A percentile compares a stretch with the other conserved stretches of the same genome.
Evolutionary conservation across 2,329 filamentous ascomycete species (phyloP).

Genomic region (Fusarium poae): DNA sequence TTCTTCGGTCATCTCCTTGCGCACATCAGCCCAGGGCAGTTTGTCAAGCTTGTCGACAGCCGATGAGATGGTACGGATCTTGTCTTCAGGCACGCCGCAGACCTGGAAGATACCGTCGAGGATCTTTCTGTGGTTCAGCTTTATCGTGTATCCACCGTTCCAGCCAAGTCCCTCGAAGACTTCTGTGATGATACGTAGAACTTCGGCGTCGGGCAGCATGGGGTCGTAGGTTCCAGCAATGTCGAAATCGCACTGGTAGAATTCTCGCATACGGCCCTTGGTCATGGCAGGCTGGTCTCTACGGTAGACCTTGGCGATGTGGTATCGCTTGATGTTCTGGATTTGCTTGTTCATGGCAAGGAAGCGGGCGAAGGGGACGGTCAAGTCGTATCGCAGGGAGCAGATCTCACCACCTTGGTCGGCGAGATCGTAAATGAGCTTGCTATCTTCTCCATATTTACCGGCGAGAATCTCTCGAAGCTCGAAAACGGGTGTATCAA

Average conservation of each 20-base stretch:
- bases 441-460: slow-evolving; percentile 93
- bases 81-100: slow-evolving; percentile 87
- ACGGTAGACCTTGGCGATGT: slow-evolving; percentile 86
- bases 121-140: slow-evolving; percentile 95
- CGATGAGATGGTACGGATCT: slow-evolving; percentile 89
- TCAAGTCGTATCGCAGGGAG: slow-evolving; percentile 87
- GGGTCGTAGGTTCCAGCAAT: slow-evolving; percentile 89
- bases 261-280: slow-evolving; percentile 93
- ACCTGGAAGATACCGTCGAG: slow-evolving; percentile 93
- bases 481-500: slow-evolving; percentile 89
- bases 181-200: slow-evolving; percentile 85
- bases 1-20: slow-evolving; percentile 92
- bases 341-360: slow-evolving; percentile 90
- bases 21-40: slow-evolving; percentile 88
- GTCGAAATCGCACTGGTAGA: slow-evolving; percentile 98
- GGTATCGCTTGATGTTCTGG: slow-evolving; percentile 90
- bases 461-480: slow-evolving; percentile 87
- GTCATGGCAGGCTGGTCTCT: slow-evolving; percentile 73
- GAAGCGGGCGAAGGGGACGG: slow-evolving; percentile 91
- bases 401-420: slow-evolving; percentile 84
- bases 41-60: slow-evolving; percentile 98
- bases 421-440: slow-evolving; percentile 89
- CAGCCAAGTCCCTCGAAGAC: slow-evolving; percentile 86
- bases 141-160: slow-evolving; percentile 83
- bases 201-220: slow-evolving; percentile 93